These are phyloP conservation scores for Candida bentonensis DNA, from an alignment of 805 yeast species.

Conservation along the genomic window DNA sequence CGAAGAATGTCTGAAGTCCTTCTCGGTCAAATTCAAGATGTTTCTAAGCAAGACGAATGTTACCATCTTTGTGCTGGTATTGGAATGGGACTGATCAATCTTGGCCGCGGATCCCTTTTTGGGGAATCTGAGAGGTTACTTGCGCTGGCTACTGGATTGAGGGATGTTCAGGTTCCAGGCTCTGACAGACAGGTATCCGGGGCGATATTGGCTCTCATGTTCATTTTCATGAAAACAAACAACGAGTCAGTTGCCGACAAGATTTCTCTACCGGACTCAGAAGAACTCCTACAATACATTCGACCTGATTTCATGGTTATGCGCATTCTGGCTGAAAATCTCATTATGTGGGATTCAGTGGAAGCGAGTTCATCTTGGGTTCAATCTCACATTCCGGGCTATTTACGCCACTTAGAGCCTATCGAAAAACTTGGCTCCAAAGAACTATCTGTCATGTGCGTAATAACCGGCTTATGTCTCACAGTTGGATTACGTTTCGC, in stretches of 20 bases:
- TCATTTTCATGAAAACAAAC: constrained; percentile 59
- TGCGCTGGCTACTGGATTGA: constrained; percentile 35
- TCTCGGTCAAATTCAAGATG: constrained; percentile 40
- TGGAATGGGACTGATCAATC: constrained; percentile 68
- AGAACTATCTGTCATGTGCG: constrained; percentile 45
- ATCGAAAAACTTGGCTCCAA: constrained; percentile 36
- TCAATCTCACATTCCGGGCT: constrained; percentile 37
- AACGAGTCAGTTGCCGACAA: constrained; percentile 46
- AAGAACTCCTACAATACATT: constrained; percentile 47
- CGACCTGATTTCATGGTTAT: constrained; percentile 68
- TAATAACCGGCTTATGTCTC: constrained; percentile 60
- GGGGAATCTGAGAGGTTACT: constrained; percentile 48
- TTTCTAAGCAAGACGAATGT: constrained; percentile 51
- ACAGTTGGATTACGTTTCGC: constrained; percentile 68
- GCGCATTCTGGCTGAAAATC: constrained; percentile 45
- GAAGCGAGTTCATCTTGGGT: constrained; percentile 41
- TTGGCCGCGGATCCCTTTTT: constrained; percentile 48
- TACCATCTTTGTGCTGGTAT: constrained; percentile 82
- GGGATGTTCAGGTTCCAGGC: constrained; percentile 47
- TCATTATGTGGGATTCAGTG: constrained; percentile 64
- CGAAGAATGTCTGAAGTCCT: constrained; percentile 75
- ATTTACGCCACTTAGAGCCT: constrained; percentile 18
- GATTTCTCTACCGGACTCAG: constrained; percentile 44
- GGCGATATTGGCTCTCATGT: constrained; percentile 58
- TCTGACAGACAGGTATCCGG: constrained; percentile 55